Evolutionary conservation across 2,329 filamentous ascomycete genomes (phyloP).

Genomic region (Claviceps maximensis): DNA sequence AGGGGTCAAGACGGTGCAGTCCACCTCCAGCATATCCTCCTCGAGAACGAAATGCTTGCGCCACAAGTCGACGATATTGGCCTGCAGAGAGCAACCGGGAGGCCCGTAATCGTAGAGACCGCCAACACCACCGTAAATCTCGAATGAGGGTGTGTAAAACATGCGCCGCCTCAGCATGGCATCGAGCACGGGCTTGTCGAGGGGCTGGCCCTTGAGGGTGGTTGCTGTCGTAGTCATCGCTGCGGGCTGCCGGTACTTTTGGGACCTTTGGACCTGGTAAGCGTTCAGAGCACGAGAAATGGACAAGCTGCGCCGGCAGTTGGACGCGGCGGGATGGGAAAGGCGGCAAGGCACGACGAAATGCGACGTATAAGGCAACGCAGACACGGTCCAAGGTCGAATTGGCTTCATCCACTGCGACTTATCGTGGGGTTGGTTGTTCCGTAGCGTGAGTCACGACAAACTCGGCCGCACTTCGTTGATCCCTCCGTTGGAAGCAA

Average conservation of each 20-base stretch:
- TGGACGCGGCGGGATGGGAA: constrained; percentile 10
- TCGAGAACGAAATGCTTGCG: constrained; percentile 85
- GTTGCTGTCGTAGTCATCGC: constrained; percentile 44
- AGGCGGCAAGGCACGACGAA: constrained; percentile 4
- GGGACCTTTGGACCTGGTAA: constrained; percentile 15
- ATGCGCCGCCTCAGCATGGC: constrained; percentile 74
- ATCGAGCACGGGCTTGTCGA: constrained; percentile 73
- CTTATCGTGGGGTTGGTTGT: constrained; percentile 9
- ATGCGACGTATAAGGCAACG: constrained; percentile 4
- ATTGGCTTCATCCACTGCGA: constrained; percentile 17
- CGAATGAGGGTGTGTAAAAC: constrained; percentile 93
- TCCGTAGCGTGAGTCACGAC: constrained; percentile 16
- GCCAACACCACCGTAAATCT: constrained; percentile 82
- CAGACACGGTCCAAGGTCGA: constrained; percentile 7
- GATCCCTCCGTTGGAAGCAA: constrained; percentile 5
- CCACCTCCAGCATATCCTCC: constrained; percentile 91
- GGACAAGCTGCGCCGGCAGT: constrained; percentile 16
- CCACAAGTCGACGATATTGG: constrained; percentile 81
- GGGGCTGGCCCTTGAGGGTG: constrained; percentile 77
- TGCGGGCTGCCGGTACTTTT: constrained; percentile 11
- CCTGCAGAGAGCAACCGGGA: constrained; percentile 72
- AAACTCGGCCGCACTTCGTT: constrained; percentile 11
- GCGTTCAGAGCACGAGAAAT: constrained; percentile 17
- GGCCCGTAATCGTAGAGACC: constrained; percentile 92
- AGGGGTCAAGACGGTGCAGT: constrained; percentile 88